Conservation (phyloP, 768 basidiomycete species). For the Lactifluus subvellereus region DNA sequence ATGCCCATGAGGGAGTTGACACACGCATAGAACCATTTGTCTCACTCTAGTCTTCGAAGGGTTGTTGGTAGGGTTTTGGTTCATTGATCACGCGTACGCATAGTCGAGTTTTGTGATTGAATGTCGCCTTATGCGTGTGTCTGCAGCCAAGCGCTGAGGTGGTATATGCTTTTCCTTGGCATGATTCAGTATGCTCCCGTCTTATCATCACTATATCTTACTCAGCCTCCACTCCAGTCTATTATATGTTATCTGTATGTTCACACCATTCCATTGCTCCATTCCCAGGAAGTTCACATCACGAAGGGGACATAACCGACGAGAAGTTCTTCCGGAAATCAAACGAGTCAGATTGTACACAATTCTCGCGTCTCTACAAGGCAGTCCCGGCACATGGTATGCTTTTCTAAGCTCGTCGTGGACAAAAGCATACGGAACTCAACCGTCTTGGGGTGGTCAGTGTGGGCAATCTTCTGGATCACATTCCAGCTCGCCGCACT, state of each 20-base stretch:
- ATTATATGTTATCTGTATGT: slow-evolving; percentile 83
- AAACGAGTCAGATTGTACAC: slow-evolving; percentile 90
- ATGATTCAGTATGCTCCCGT: slow-evolving; percentile 62
- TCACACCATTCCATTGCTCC: background rate
- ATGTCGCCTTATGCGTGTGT: slow-evolving; percentile 12
- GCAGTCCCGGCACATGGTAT: slow-evolving; percentile 64
- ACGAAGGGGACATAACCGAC: slow-evolving; percentile 85
- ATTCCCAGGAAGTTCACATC: background rate
- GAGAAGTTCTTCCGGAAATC: slow-evolving; percentile 93
- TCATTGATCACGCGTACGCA: slow-evolving; percentile 83
- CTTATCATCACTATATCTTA: slow-evolving; percentile 12
- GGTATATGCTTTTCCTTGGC: slow-evolving; percentile 78
- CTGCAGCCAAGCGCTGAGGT: slow-evolving; percentile 68
- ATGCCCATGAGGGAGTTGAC: background rate
- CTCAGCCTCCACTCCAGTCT: slow-evolving; percentile 40
- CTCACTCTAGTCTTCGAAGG: slow-evolving; percentile 81
- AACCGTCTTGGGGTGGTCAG: slow-evolving; percentile 34
- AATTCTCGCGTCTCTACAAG: slow-evolving; percentile 75
- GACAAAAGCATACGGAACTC: background rate
- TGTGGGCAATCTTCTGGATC: slow-evolving; percentile 86
- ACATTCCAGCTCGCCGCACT: slow-evolving; percentile 69
- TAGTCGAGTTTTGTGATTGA: slow-evolving; percentile 6
- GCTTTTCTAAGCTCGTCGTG: slow-evolving; percentile 25
- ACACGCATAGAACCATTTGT: slow-evolving; percentile 62
- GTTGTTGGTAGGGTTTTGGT: slow-evolving; percentile 90